phyloP scores from a whole-genome alignment of 2,329 filamentous ascomycete genomes.

The Fusarium tupiense region DNA sequence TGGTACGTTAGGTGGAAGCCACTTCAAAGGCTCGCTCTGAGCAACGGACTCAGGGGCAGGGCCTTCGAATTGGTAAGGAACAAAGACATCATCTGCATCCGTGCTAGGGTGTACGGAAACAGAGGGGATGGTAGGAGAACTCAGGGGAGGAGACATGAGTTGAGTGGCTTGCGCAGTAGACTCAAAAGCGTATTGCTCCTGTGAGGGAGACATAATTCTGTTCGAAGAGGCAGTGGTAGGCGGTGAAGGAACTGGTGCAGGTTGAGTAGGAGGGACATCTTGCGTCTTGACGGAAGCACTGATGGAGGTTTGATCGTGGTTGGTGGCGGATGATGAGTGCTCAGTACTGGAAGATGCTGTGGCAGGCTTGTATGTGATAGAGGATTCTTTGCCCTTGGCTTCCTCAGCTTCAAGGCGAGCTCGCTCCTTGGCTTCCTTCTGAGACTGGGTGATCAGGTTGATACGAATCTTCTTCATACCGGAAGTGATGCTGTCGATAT shows the following conservation, averaged over 20 bases:
- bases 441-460: conserved; percentile 67
- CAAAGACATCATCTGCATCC: conserved; percentile 54
- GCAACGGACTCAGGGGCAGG: conserved; percentile 52
- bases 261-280: conserved; percentile 29
- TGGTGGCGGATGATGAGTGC: not conserved
- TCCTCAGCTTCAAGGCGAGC: conserved; percentile 41
- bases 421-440: conserved; percentile 63
- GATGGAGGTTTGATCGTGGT: not conserved
- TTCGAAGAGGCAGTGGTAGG: conserved; percentile 41
- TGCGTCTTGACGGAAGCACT: not conserved
- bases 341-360: not conserved
- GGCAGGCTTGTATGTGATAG: not conserved
- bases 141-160: conserved; percentile 38
- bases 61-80: conserved; percentile 66
- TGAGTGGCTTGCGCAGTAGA: conserved; percentile 35
- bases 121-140: conserved; percentile 46
- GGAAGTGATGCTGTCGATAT: conserved; percentile 64
- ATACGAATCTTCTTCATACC: conserved; percentile 73
- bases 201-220: conserved; percentile 39
- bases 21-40: conserved; percentile 56
- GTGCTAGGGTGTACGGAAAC: conserved; percentile 41
- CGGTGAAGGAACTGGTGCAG: conserved; percentile 23
- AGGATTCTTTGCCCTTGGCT: conserved; percentile 3
- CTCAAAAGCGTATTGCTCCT: conserved; percentile 36
- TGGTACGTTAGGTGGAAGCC: conserved; percentile 60